These are phyloP conservation scores for Talaromyces ruber DNA, from an alignment of 495 filamentous ascomycete genomes.

Conservation along the genomic window DNA sequence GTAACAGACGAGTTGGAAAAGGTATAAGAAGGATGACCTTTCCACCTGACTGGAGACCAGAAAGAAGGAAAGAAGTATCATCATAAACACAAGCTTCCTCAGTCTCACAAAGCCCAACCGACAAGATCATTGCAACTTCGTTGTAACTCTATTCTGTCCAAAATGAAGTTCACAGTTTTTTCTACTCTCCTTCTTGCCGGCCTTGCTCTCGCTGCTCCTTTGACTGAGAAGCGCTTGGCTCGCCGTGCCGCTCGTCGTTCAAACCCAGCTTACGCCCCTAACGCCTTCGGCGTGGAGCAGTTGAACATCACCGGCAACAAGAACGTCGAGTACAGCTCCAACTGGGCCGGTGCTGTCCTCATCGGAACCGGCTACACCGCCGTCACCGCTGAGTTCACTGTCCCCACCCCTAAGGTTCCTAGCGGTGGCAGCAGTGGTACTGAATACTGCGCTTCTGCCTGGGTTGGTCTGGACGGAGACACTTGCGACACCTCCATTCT, in stretches of 20 bases:
- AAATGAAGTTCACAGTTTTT: background rate
- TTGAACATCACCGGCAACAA: background rate
- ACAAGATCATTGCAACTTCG: background rate
- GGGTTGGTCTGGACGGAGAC: constrained; percentile 58
- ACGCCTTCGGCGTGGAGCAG: background rate
- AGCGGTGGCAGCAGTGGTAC: constrained; percentile 14
- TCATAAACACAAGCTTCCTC: background rate
- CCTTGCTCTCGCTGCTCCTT: background rate
- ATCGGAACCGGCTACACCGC: constrained; percentile 37
- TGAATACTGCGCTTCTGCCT: constrained; percentile 36
- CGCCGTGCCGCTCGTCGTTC: constrained; percentile 3
- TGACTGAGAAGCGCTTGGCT: constrained; percentile 5
- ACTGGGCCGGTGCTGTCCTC: constrained; percentile 52
- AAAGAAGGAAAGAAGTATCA: background rate
- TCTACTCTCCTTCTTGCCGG: constrained; percentile 1
- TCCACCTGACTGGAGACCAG: background rate
- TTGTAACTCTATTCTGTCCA: background rate
- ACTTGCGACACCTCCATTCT: constrained; percentile 50
- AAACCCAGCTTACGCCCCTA: background rate
- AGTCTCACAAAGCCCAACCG: background rate
- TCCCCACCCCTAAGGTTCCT: constrained; percentile 42
- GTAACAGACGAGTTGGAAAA: background rate
- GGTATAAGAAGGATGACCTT: background rate
- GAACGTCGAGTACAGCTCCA: constrained; percentile 41
- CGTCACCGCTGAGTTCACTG: constrained; percentile 47